Evolutionary conservation across 2,329 filamentous ascomycete genomes (phyloP), one percentile per base, ranked within the genome.

Genomic region (Colletotrichum euphorbiae): DNA sequence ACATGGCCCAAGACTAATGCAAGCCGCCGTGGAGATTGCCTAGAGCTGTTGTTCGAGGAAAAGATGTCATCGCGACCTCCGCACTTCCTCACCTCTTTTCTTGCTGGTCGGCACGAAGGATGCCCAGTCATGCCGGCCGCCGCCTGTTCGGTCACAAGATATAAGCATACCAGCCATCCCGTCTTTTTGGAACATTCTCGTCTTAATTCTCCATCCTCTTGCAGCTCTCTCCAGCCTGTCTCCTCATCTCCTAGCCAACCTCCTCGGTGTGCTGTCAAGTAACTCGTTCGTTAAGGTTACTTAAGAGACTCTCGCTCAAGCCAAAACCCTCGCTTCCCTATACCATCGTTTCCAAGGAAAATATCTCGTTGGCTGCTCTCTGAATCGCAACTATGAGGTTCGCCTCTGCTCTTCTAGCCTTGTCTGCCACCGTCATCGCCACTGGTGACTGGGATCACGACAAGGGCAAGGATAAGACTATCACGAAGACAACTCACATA

Each of bases 201-300:
- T 21, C 9, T 31, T 3, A 24, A 38, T 17, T 55, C 54, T 59
- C 45, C 31, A 63, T 66, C 43, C 51, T 57, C 55, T 62, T 56
- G 43, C 50, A 67, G 62, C 62, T 45, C 45, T 52, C 21, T 36
- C 46, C 70, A 71, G 48, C 40, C 63, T 68, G 55, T 71, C 43
- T 21, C 56, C 45, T 40, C 45, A 62, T 61, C 52, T 50, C 48
- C 61, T 43, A 52, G 56, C 61, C 70, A 70, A 69, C 64, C 70
- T 62, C 57, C 50, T 28, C 46, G 40, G 40, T 45, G 43, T 45
- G 43, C 38, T 46, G 21, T 59, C 45, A 62, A 66, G 70, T 71
- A 61, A 67, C 70, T 71, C 70, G 19, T 56, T 71, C 70, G 69
- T 59, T 70, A 69, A 71, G 70, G 68, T 71, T 69, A 71, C 64